Evolutionary conservation across 768 basidiomycete genomes (phyloP).

Genomic region (Lactifluus piperatus): DNA sequence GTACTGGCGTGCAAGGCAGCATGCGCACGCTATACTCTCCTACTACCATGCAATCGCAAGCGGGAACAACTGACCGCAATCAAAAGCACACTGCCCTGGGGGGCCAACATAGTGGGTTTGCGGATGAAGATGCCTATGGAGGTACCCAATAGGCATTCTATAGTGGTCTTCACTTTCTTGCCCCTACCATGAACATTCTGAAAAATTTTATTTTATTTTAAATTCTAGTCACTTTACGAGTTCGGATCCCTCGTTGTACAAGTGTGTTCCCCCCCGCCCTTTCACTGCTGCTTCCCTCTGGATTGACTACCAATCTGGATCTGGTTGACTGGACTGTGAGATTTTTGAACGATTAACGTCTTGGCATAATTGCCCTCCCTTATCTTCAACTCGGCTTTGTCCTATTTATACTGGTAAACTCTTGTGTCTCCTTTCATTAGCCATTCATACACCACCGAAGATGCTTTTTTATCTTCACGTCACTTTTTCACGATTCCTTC

Average conservation of each 20-base stretch:
- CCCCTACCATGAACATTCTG: too few relatives aligned
- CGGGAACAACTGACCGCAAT: neutral
- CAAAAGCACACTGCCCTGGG: constrained; percentile 23
- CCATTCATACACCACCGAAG: neutral
- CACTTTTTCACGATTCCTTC: constrained; percentile 3
- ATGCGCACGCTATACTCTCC: constrained; percentile 31
- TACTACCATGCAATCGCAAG: constrained; percentile 1
- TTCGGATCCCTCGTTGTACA: constrained; percentile 1
- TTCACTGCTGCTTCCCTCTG: neutral
- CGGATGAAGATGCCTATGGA: constrained; percentile 24
- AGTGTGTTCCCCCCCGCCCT: neutral
- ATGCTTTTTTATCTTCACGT: neutral
- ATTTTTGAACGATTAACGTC: neutral
- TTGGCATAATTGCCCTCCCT: neutral
- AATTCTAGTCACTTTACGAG: neutral
- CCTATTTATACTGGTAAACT: neutral
- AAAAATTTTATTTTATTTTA: neutral
- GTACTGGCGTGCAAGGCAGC: constrained; percentile 23
- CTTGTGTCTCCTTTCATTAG: neutral
- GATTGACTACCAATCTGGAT: neutral
- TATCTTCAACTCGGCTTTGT: neutral
- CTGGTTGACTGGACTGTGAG: neutral
- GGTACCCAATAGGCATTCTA: constrained; percentile 18
- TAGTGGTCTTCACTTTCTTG: neutral
- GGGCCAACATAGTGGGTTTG: constrained; percentile 24